Conservation (phyloP, 2,329 filamentous ascomycete species). For the Myriosclerotinia duriaeana region DNA sequence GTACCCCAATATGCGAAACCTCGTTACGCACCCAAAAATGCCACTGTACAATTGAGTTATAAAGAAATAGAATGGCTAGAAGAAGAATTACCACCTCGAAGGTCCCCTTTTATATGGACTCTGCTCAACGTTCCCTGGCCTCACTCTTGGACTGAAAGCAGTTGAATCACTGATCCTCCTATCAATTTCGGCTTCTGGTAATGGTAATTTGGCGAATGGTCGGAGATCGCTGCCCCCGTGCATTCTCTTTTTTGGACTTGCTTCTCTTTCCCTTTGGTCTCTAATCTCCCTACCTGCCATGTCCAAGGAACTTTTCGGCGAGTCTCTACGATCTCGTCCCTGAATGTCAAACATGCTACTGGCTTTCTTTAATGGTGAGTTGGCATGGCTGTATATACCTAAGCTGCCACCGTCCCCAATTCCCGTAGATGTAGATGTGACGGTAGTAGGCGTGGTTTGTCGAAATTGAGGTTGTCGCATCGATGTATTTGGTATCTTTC, state of each 20-base stretch:
- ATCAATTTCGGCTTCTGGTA: conserved; percentile 28
- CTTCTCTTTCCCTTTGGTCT: conserved; percentile 37
- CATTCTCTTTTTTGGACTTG: conserved; percentile 36
- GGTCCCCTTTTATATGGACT: conserved; percentile 35
- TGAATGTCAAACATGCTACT: conserved; percentile 60
- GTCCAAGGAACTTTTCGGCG: conserved; percentile 60
- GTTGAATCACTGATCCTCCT: conserved; percentile 32
- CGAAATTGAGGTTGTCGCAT: conserved; percentile 57
- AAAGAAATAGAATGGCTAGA: background rate
- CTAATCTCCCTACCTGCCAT: conserved; percentile 49
- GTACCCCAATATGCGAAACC: background rate
- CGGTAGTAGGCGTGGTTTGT: conserved; percentile 42
- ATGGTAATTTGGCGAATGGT: conserved; percentile 23
- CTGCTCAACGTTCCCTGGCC: conserved; percentile 27
- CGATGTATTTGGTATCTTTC: conserved; percentile 43
- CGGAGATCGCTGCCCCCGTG: conserved; percentile 27
- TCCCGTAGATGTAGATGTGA: conserved; percentile 32
- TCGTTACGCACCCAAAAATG: background rate
- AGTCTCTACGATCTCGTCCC: conserved; percentile 44
- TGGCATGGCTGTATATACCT: conserved; percentile 75
- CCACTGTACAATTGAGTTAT: conserved; percentile 4
- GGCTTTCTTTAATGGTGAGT: conserved; percentile 80
- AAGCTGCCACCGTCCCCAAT: conserved; percentile 71
- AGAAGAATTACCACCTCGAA: conserved; percentile 33
- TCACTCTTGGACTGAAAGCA: conserved; percentile 25